Percentiles rank a stretch among this genome's conserved stretches.
Evolutionary conservation across 108 stramenopile genomes (phyloP).

Genomic region (Cylindrotheca fusiformis): DNA sequence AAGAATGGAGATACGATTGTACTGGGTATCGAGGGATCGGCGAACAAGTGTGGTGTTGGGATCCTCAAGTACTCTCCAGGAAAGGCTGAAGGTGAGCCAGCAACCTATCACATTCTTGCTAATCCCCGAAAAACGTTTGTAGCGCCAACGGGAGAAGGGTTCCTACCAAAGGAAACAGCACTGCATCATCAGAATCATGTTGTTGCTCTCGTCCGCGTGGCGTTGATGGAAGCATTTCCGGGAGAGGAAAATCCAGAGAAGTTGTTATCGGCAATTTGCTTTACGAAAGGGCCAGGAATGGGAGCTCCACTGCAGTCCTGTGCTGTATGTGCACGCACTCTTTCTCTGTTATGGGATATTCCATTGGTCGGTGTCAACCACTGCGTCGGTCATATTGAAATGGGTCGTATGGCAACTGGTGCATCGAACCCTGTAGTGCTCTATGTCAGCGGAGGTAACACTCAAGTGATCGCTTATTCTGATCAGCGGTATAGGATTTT

Average conservation of each 20-base stretch:
- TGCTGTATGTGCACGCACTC: constrained; percentile 86
- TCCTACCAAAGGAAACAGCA: constrained; percentile 96
- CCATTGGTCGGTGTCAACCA: constrained; percentile 97
- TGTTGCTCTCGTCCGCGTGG: constrained; percentile 86
- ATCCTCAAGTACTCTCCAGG: constrained; percentile 77
- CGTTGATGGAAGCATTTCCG: constrained; percentile 85
- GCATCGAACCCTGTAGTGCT: constrained; percentile 92
- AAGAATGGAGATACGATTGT: constrained; percentile 55
- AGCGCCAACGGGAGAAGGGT: constrained; percentile 94
- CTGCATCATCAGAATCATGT: constrained; percentile 97
- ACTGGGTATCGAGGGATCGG: constrained; percentile 97
- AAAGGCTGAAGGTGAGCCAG: neutral
- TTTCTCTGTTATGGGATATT: constrained; percentile 84
- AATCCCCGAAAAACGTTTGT: constrained; percentile 94
- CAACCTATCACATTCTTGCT: constrained; percentile 86
- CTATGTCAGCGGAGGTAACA: constrained; percentile 98
- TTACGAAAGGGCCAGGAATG: constrained; percentile 99
- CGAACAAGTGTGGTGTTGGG: constrained; percentile 99
- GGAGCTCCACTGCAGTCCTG: constrained; percentile 95
- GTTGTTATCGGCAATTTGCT: constrained; percentile 70
- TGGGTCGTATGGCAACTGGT: constrained; percentile 94
- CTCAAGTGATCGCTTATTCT: constrained; percentile 96
- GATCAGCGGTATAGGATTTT: constrained; percentile 94
- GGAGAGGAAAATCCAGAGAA: constrained; percentile 17
- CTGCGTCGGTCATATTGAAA: constrained; percentile 99